Conservation (phyloP, 345 rosid genomes). For the Acer negundo region DNA sequence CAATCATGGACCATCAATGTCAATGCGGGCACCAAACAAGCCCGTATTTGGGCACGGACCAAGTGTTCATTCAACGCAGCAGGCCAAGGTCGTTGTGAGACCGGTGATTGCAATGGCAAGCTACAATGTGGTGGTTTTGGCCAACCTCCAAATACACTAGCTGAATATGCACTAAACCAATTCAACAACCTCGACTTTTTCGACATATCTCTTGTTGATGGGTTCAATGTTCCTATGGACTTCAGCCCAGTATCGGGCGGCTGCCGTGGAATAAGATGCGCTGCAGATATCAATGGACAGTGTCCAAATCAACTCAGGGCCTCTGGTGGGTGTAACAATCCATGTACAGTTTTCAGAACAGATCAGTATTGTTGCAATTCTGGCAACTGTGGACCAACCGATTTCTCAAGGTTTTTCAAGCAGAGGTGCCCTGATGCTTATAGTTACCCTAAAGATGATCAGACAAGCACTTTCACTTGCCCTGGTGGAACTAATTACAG, state of each 20-base stretch:
- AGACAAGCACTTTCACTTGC: constrained; percentile 37
- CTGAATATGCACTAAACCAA: constrained; percentile 63
- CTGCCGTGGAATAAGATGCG: constrained; percentile 48
- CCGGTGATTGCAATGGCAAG: constrained; percentile 56
- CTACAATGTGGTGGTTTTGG: constrained; percentile 52
- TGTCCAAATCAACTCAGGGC: constrained; percentile 48
- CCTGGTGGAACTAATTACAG: constrained; percentile 32
- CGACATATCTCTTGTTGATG: constrained; percentile 59
- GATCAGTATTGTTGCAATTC: constrained; percentile 49
- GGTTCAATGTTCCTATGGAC: constrained; percentile 54
- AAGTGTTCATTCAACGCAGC: not conserved
- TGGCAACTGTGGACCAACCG: constrained; percentile 26
- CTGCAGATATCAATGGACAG: constrained; percentile 55
- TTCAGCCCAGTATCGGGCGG: constrained; percentile 43
- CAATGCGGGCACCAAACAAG: not conserved
- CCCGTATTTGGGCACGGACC: constrained; percentile 15
- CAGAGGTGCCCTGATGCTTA: constrained; percentile 28
- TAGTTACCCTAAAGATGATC: constrained; percentile 38
- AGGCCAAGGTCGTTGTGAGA: constrained; percentile 41
- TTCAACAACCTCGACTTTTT: constrained; percentile 41
- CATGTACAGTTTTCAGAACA: constrained; percentile 53
- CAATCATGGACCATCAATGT: constrained; percentile 3
- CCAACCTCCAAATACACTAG: constrained; percentile 58
- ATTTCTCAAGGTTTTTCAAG: constrained; percentile 29
- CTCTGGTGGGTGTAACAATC: constrained; percentile 37